Evolutionary conservation across 2,329 filamentous ascomycete genomes (phyloP).

Genomic region (Balansia obtecta): DNA sequence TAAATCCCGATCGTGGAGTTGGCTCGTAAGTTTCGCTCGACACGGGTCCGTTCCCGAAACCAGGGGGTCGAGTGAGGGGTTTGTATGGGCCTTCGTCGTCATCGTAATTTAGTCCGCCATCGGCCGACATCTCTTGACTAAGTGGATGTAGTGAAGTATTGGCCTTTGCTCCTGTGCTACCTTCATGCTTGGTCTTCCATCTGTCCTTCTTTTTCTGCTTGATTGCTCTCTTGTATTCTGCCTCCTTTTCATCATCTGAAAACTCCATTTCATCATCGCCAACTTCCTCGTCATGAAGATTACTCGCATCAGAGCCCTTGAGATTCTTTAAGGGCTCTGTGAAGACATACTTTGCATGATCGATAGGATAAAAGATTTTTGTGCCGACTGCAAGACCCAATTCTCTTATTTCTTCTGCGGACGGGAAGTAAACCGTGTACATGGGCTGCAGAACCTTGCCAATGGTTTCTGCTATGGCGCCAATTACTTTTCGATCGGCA

Average conservation of each 20-base stretch:
- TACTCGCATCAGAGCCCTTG: constrained; percentile 90
- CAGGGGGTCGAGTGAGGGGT: constrained; percentile 54
- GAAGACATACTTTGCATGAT: constrained; percentile 74
- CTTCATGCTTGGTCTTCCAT: constrained; percentile 29
- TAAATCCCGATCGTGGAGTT: constrained; percentile 17
- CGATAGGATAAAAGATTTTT: constrained; percentile 66
- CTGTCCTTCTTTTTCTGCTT: constrained; percentile 53
- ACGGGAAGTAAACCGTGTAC: constrained; percentile 70
- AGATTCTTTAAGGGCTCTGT: constrained; percentile 66
- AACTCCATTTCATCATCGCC: constrained; percentile 83
- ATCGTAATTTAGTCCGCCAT: constrained; percentile 51
- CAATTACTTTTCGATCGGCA: constrained; percentile 62
- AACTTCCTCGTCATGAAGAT: constrained; percentile 87
- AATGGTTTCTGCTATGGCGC: constrained; percentile 72
- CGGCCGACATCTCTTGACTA: constrained; percentile 25
- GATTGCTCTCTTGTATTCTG: constrained; percentile 58
- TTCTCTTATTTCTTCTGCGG: constrained; percentile 52
- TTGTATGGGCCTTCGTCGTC: constrained; percentile 59
- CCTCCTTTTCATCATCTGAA: constrained; percentile 91
- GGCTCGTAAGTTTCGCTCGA: constrained; percentile 26
- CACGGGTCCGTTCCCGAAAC: constrained; percentile 40
- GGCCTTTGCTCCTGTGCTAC: constrained; percentile 21
- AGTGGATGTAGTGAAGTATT: constrained; percentile 28
- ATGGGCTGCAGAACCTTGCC: constrained; percentile 76
- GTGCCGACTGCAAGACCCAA: constrained; percentile 56